Conservation (phyloP, 306 rosid species). For the Medicago truncatula region MtrunA17r5.0-ANR NC_053044.1:42449001-42449500, state of each 20-base stretch:
- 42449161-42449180: background rate
- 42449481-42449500: no score
- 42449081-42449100: background rate
- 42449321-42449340: no score
- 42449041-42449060: constrained; percentile 70
- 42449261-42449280: no score
- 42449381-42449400: no score
- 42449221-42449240: background rate
- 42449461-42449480: no score
- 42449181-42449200: background rate
- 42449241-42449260: background rate
- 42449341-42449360: no score
- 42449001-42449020: constrained; percentile 56
- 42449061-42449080: constrained; percentile 56
- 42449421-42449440: no score
- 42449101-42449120: background rate
- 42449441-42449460: no score
- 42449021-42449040: constrained; percentile 64
- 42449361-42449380: no score
- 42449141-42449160: background rate
- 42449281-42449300: no score
- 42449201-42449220: background rate
- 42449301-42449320: no score
- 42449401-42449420: no score
- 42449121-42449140: background rate